These are phyloP conservation scores for Entelexis paramagnoliae DNA, from an alignment of 1,139 yeast genomes.

Conservation along the genomic window DNA sequence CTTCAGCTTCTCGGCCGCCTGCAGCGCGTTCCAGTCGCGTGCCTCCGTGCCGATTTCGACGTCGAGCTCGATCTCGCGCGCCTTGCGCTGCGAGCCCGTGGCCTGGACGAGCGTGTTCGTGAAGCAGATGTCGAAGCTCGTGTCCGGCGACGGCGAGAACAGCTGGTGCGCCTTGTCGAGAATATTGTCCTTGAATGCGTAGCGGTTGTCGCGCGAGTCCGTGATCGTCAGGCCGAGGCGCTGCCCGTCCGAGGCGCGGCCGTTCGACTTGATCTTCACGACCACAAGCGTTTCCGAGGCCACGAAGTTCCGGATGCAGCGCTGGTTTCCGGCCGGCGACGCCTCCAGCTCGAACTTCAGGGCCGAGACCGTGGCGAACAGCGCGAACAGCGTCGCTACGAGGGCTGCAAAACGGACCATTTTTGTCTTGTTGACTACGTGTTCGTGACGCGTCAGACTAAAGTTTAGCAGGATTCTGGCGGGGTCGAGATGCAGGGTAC, in stretches of 20 bases:
- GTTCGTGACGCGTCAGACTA: slow-evolving; percentile 7
- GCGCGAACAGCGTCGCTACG: slow-evolving; percentile 13
- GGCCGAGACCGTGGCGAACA: slow-evolving; percentile 26
- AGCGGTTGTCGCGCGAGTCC: slow-evolving; percentile 35
- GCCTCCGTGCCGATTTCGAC: slow-evolving; percentile 95
- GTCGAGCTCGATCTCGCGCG: slow-evolving; percentile 64
- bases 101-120: slow-evolving; percentile 44
- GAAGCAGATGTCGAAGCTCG: slow-evolving; percentile 86
- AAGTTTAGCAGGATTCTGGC: not conserved
- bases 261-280: slow-evolving; percentile 63
- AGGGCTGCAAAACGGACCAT: slow-evolving; percentile 1
- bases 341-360: slow-evolving; percentile 32
- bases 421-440: not conserved
- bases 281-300: slow-evolving; percentile 76
- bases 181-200: slow-evolving; percentile 35
- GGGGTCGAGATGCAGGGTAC: not conserved
- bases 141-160: slow-evolving; percentile 71
- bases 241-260: slow-evolving; percentile 79
- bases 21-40: slow-evolving; percentile 93
- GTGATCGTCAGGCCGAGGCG: slow-evolving; percentile 43
- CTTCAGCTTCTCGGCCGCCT: slow-evolving; percentile 83
- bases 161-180: slow-evolving; percentile 62
- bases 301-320: slow-evolving; percentile 86
- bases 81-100: slow-evolving; percentile 24
- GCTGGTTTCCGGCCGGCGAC: slow-evolving; percentile 33